Evolutionary conservation across 495 filamentous ascomycete species (phyloP).

Genomic region (Annulohypoxylon bovei): DNA sequence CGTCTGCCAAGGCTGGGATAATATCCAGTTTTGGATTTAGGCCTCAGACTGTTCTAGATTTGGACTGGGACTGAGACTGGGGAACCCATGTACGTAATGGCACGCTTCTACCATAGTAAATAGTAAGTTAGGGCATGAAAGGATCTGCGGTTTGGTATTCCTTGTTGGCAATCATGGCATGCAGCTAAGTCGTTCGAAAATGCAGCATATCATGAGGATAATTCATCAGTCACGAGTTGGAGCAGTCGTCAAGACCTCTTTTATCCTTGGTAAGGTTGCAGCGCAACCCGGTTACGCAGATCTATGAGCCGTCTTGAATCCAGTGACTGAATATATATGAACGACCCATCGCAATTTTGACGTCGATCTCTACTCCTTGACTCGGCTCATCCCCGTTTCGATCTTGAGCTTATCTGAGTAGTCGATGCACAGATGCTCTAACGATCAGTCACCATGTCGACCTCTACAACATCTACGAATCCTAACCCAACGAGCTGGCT

Average conservation of each 20-base stretch:
- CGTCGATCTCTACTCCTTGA: constrained; percentile 36
- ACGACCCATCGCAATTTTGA: constrained; percentile 16
- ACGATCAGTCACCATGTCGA: constrained; percentile 31
- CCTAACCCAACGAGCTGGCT: constrained; percentile 38
- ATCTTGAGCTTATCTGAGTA: constrained; percentile 33
- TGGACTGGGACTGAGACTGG: constrained; percentile 21
- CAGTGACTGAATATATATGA: constrained; percentile 28
- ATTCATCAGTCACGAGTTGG: not conserved
- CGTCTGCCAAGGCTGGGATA: not conserved
- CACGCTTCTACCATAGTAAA: not conserved
- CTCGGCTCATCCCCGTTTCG: constrained; percentile 19
- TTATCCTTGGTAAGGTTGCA: constrained; percentile 14
- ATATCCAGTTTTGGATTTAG: constrained; percentile 5
- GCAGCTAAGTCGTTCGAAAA: constrained; percentile 9
- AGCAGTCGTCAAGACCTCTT: constrained; percentile 1
- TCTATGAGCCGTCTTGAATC: not conserved
- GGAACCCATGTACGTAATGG: constrained; percentile 25
- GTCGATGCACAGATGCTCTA: constrained; percentile 16
- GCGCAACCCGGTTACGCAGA: constrained; percentile 6
- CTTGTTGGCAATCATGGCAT: not conserved
- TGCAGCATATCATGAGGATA: constrained; percentile 1
- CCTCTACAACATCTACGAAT: constrained; percentile 11
- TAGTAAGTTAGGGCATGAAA: constrained; percentile 9
- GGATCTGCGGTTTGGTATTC: not conserved
- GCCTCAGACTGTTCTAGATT: constrained; percentile 10